Evolutionary conservation across 1,284 basidiomycete species (phyloP).

Genomic region (Ustilago shanxiensis): DNA sequence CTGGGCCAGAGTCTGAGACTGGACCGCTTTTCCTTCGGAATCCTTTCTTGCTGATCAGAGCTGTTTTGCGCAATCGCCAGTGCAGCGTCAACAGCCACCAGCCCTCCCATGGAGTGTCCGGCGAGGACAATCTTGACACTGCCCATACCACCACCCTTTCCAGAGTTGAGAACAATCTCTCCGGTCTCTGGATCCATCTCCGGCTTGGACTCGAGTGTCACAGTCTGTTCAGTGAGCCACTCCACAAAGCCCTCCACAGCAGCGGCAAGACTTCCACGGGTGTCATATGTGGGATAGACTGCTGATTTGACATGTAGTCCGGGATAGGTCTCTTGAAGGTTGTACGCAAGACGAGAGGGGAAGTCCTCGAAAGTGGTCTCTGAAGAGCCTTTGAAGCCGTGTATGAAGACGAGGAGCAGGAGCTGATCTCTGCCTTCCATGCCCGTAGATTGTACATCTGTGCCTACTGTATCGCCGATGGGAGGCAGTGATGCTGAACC

Average conservation of each 20-base stretch:
- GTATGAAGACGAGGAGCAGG: slow-evolving; percentile 59
- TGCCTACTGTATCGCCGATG: neutral
- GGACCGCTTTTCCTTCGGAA: slow-evolving; percentile 25
- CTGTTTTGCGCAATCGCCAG: slow-evolving; percentile 67
- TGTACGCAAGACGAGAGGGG: slow-evolving; percentile 81
- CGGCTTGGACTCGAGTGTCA: slow-evolving; percentile 79
- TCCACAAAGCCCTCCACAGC: slow-evolving; percentile 55
- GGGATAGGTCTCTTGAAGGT: slow-evolving; percentile 74
- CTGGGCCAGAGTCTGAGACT: slow-evolving; percentile 82
- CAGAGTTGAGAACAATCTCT: slow-evolving; percentile 28
- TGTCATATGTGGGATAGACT: slow-evolving; percentile 91
- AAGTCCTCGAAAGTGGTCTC: slow-evolving; percentile 83
- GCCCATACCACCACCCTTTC: slow-evolving; percentile 57
- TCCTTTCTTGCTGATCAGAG: slow-evolving; percentile 16
- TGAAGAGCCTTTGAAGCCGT: slow-evolving; percentile 77
- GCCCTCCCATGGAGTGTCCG: slow-evolving; percentile 78
- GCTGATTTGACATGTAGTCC: slow-evolving; percentile 78
- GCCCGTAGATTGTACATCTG: slow-evolving; percentile 29
- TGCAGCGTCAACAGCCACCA: slow-evolving; percentile 84
- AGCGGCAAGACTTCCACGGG: slow-evolving; percentile 70
- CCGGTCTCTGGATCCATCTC: slow-evolving; percentile 38
- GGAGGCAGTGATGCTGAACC: neutral
- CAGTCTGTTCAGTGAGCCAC: slow-evolving; percentile 77
- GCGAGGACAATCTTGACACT: slow-evolving; percentile 81
- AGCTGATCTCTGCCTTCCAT: slow-evolving; percentile 41